Conservation (phyloP, 2,329 filamentous ascomycete genomes). For the Fusarium marasasianum region DNA sequence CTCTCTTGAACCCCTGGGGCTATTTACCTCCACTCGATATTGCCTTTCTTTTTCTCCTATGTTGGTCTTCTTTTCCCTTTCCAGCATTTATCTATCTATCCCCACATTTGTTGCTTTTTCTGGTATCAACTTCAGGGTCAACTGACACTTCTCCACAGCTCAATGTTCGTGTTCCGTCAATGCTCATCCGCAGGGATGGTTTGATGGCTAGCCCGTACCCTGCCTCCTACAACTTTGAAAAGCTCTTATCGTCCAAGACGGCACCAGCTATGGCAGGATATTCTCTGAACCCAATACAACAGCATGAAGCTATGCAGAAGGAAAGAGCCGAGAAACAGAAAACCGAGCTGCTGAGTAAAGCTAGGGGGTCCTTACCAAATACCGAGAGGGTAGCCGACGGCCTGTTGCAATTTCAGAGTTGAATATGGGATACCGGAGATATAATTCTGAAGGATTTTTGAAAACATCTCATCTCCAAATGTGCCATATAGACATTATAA, state of each 20-base stretch:
- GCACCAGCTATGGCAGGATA: constrained; percentile 49
- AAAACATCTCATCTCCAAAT: neutral
- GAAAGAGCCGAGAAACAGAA: constrained; percentile 56
- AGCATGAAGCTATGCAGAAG: constrained; percentile 59
- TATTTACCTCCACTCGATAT: neutral
- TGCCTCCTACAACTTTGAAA: constrained; percentile 55
- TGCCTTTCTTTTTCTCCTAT: neutral
- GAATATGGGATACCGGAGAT: neutral
- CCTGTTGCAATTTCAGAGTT: constrained; percentile 46
- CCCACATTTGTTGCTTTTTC: constrained; percentile 16
- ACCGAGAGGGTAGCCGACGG: constrained; percentile 52
- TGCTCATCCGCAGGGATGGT: constrained; percentile 67
- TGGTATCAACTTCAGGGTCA: constrained; percentile 18
- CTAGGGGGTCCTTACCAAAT: constrained; percentile 49
- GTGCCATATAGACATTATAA: neutral
- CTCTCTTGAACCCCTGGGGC: neutral
- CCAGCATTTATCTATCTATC: neutral
- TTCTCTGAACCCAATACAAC: constrained; percentile 56
- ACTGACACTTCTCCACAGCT: constrained; percentile 52
- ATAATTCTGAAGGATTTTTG: neutral
- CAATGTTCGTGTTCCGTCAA: constrained; percentile 67
- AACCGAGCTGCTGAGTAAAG: constrained; percentile 54
- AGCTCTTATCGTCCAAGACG: constrained; percentile 53
- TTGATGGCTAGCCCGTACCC: constrained; percentile 58
- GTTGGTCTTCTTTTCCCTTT: neutral